phyloP scores from a whole-genome alignment of 805 yeast species.

The Wickerhamiella occidentalis region DNA sequence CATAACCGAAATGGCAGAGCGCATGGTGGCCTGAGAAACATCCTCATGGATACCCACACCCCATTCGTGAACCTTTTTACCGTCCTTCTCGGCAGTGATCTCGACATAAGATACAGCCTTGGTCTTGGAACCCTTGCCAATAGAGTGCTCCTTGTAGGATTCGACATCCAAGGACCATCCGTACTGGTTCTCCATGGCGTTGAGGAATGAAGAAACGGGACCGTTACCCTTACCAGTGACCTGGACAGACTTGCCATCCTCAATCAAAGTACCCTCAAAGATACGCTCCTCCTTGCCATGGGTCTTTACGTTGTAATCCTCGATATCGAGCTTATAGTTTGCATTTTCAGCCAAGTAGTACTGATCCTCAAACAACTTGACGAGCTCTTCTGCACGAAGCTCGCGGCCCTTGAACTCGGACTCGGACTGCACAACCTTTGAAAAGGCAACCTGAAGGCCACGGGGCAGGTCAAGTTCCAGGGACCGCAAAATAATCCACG shows the following conservation, averaged over 20 bases:
- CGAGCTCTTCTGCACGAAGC: conserved; percentile 50
- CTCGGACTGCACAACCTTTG: conserved; percentile 52
- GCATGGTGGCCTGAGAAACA: conserved; percentile 72
- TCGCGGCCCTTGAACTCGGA: conserved; percentile 68
- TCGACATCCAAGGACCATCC: conserved; percentile 46
- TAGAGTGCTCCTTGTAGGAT: conserved; percentile 66
- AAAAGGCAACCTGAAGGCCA: conserved; percentile 64
- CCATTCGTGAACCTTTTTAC: conserved; percentile 42
- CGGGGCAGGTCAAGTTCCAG: conserved; percentile 74
- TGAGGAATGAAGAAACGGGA: conserved; percentile 63
- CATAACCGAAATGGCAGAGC: conserved; percentile 32
- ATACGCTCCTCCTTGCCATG: conserved; percentile 30
- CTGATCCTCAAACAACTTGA: conserved; percentile 49
- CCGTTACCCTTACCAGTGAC: conserved; percentile 66
- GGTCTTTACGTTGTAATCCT: conserved; percentile 36
- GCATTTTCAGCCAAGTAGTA: conserved; percentile 34
- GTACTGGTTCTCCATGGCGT: conserved; percentile 43
- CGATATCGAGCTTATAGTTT: conserved; percentile 34
- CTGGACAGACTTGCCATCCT: conserved; percentile 32
- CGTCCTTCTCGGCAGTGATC: conserved; percentile 37
- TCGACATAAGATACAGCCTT: conserved; percentile 74
- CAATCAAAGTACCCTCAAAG: conserved; percentile 21
- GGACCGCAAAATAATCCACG: conserved; percentile 69
- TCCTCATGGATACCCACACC: conserved; percentile 91
- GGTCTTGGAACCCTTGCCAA: conserved; percentile 58